phyloP scores from a whole-genome alignment of 2,329 filamentous ascomycete genomes.

The Hymenoscyphus scutula region DNA sequence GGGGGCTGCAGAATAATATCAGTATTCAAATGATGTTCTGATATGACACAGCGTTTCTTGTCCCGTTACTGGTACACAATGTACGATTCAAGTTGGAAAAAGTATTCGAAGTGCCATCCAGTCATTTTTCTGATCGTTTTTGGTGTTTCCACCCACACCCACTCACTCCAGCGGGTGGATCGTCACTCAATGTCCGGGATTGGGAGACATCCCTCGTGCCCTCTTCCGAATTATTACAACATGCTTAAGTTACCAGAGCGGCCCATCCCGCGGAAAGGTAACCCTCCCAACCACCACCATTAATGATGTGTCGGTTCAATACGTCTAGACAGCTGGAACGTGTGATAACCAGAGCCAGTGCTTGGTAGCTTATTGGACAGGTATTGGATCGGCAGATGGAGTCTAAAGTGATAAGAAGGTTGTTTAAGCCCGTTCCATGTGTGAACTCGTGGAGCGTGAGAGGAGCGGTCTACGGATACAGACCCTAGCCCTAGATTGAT shows the following conservation, averaged over 20 bases:
- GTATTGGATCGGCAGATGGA: not conserved
- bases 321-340: not conserved
- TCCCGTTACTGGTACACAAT: not conserved
- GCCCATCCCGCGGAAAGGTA: conserved; percentile 18
- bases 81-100: not conserved
- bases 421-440: not conserved
- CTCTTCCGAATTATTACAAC: not conserved
- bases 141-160: not conserved
- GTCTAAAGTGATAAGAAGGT: not conserved
- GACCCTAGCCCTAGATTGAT: not conserved
- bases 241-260: conserved; percentile 16
- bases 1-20: not conserved
- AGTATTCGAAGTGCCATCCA: not conserved
- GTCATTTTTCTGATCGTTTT: not conserved
- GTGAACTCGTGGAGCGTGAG: not conserved
- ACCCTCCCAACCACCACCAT: not conserved
- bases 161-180: not conserved
- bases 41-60: not conserved
- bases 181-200: not conserved
- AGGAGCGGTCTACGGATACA: conserved; percentile 1
- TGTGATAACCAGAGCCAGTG: not conserved
- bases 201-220: not conserved
- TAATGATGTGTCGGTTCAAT: not conserved
- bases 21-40: not conserved
- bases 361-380: not conserved